phyloP scores from a whole-genome alignment of 1,139 yeast species.

The Yamadazyma dendronema region DNA sequence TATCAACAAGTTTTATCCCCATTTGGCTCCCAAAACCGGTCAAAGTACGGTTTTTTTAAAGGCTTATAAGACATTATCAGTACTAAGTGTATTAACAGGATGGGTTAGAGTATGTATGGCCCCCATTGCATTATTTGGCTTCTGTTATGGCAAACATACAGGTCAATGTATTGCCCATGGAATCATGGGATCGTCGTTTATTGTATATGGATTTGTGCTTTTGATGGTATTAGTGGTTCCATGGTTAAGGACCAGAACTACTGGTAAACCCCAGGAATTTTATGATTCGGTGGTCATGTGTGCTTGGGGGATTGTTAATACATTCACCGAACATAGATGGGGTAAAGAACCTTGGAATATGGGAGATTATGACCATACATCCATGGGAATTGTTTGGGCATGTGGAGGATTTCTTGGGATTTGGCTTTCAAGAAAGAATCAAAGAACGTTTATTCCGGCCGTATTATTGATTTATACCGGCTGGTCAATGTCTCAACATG shows the following conservation, averaged over 20 bases:
- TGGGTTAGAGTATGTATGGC: constrained; percentile 77
- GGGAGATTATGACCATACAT: constrained; percentile 90
- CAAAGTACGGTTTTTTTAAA: constrained; percentile 8
- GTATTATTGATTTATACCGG: constrained; percentile 82
- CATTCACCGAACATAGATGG: constrained; percentile 96
- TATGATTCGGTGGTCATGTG: constrained; percentile 81
- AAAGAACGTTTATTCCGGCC: constrained; percentile 77
- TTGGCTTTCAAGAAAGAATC: constrained; percentile 57
- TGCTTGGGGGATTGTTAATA: constrained; percentile 87
- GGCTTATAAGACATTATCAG: constrained; percentile 47
- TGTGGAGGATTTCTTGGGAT: constrained; percentile 86
- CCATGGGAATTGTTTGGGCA: constrained; percentile 98
- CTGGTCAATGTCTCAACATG: constrained; percentile 90
- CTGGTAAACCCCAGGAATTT: constrained; percentile 72
- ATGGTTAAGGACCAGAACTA: constrained; percentile 49
- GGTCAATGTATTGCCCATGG: constrained; percentile 98
- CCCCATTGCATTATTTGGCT: constrained; percentile 81
- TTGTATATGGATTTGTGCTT: constrained; percentile 72
- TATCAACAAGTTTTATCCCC: constrained; percentile 37
- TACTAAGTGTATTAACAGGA: constrained; percentile 51
- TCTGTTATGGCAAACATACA: constrained; percentile 64
- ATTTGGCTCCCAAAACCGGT: constrained; percentile 18
- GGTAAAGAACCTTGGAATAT: constrained; percentile 82
- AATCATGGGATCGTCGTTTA: constrained; percentile 89
- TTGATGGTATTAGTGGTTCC: constrained; percentile 67